Base-by-base conservation (phyloP, 1,139 yeast species). In the Protomyces pachydermus region DNA sequence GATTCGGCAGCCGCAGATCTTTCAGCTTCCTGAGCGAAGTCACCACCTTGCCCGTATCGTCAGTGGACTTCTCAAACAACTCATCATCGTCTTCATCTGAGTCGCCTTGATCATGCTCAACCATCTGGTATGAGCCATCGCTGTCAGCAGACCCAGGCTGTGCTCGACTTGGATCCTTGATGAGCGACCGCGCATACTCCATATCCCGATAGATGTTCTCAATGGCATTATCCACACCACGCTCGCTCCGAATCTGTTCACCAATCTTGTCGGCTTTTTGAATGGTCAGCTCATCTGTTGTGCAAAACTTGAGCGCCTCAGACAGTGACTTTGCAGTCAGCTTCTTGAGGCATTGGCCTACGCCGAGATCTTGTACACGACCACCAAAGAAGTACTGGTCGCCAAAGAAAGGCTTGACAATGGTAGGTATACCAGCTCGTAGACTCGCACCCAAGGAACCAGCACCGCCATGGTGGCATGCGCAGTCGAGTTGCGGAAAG, bases 391-490 rank as follows among this genome's bases (percentile, higher is more conserved):
- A 91, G 74, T 88, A 91, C 74, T 91, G 98, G 74, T 91, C 98
- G 0, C 97, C 98, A 75, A 91, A 91, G 72, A 93, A 91, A 1
- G 98, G 98, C 73, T 91, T 91, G 69, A 91, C 85, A 50, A 91
- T 82, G 0, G 96, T 89, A 0, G 98, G 97, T 38, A 88, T 73
- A 0, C 98, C 98, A 9, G 90, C 88, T 67, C 93, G 77, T 65
- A 91, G 74, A 2, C 95, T 82, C 0, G 97, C 97, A 10, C 98
- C 98, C 0, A 98, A 91, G 0, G 98, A 90, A 1, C 98, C 98
- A 0, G 96, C 87, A 0, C 98, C 98, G 46, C 98, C 98, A 74
- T 91, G 98, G 72, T 91, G 98, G 3, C 91, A 97, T 0, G 96
- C 96, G 0, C 93, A 97, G 75, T 91, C 97, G 53, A 93, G 79